Base-by-base conservation (phyloP, 2,329 filamentous ascomycete species). In the Claviceps humidiphila region DNA sequence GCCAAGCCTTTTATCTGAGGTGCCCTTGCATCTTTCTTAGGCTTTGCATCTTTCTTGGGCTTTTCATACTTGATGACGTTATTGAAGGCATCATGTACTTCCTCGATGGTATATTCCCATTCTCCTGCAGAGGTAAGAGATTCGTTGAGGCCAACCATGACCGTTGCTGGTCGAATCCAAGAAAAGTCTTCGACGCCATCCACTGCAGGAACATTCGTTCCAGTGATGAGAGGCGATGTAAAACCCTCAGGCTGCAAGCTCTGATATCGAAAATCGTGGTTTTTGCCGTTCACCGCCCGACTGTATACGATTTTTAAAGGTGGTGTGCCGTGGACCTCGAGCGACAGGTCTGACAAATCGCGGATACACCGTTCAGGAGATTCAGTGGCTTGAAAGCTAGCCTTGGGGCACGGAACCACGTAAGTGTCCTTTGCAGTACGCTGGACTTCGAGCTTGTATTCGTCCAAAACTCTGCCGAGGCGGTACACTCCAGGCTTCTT, bases 291-390 rank as follows among this genome's bases (percentile, higher is more conserved):
- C 59, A 95, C 83, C 6, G 82, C 84, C 51, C 89, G 85, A 61
- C 88, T 93, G 68, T 98, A 98, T 60, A 88, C 87, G 59, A 98
- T 87, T 64, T 90, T 90, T 57, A 98, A 74, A 3, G 93, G 93
- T 2, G 94, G 88, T 0, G 89, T 94, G 17, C 93, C 93, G 58
- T 86, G 77, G 4, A 96, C 88, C 60, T 91, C 82, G 50, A 98
- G 73, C 17, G 83, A 79, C 46, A 97, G 73, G 61, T 95, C 82
- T 2, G 93, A 97, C 39, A 97, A 71, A 59, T 98, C 91, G 51
- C 87, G 88, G 51, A 85, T 81, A 66, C 93, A 98, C 61, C 87
- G 85, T 57, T 87, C 77, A 2, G 74, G 69, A 5, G 77, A 73
- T 22, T 78, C 76, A 6, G 81, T 74, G 1, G 78, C 75, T 56